phyloP scores from a whole-genome alignment of 495 filamentous ascomycete genomes.

The Penicillium waksmanii region DNA sequence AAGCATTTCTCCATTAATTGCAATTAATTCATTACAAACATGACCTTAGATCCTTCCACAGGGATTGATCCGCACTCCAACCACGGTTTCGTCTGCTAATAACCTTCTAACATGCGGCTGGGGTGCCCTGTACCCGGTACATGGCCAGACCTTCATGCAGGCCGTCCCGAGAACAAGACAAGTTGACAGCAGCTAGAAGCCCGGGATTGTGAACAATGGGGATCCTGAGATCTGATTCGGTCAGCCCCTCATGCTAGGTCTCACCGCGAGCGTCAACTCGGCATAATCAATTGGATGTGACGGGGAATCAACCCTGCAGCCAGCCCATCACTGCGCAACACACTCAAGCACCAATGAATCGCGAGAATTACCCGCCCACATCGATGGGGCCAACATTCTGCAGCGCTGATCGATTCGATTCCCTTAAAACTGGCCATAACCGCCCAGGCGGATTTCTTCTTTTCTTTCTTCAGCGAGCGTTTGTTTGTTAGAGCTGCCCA shows the following conservation, averaged over 20 bases:
- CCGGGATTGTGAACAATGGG: not conserved
- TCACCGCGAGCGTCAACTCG: slow-evolving; percentile 8
- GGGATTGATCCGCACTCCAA: slow-evolving; percentile 3
- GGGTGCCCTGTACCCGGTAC: not conserved
- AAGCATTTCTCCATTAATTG: not conserved
- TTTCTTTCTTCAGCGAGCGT: slow-evolving; percentile 76
- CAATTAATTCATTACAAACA: not conserved
- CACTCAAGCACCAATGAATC: slow-evolving; percentile 21
- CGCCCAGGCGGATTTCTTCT: slow-evolving; percentile 43
- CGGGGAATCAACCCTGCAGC: slow-evolving; percentile 1
- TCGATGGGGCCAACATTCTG: slow-evolving; percentile 8
- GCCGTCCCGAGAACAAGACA: not conserved
- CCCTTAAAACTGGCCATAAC: slow-evolving; percentile 43
- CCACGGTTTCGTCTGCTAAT: not conserved
- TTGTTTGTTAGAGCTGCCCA: slow-evolving; percentile 66
- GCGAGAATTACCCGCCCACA: slow-evolving; percentile 29
- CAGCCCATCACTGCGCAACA: slow-evolving; percentile 24
- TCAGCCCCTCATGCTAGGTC: slow-evolving; percentile 1
- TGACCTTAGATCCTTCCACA: slow-evolving; percentile 10
- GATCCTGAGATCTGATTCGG: not conserved
- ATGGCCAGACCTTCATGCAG: slow-evolving; percentile 5
- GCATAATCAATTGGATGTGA: slow-evolving; percentile 6
- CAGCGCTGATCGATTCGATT: slow-evolving; percentile 20
- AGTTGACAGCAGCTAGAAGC: not conserved
- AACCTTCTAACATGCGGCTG: slow-evolving; percentile 1